Percentiles rank a stretch among this genome's conserved stretches.
phyloP scores from a whole-genome alignment of 2,329 filamentous ascomycete genomes.

The Leptographium wingfieldii region DNA sequence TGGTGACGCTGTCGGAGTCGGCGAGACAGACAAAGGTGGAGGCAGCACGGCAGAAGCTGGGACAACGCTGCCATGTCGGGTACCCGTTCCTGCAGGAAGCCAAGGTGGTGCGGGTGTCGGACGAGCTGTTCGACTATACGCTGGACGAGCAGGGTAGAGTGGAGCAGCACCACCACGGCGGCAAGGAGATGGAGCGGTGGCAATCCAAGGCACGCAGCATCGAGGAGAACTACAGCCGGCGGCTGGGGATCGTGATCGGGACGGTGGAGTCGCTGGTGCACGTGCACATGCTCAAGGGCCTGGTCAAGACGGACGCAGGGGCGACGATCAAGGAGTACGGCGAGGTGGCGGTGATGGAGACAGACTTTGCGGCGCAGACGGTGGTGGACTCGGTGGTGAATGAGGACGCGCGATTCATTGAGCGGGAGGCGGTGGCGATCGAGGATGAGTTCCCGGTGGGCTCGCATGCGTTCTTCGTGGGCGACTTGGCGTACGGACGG shows the following conservation, averaged over 20 bases:
- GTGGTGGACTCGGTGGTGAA: slow-evolving; percentile 84
- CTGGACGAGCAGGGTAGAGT: slow-evolving; percentile 52
- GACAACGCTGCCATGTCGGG: slow-evolving; percentile 76
- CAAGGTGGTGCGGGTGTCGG: slow-evolving; percentile 76
- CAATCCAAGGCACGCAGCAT: slow-evolving; percentile 72
- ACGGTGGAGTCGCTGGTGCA: slow-evolving; percentile 80
- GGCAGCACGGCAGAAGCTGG: slow-evolving; percentile 65
- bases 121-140: slow-evolving; percentile 84
- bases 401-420: slow-evolving; percentile 85
- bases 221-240: slow-evolving; percentile 80
- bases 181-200: slow-evolving; percentile 69
- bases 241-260: slow-evolving; percentile 77
- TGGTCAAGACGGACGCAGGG: slow-evolving; percentile 81
- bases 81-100: slow-evolving; percentile 95
- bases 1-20: slow-evolving; percentile 69
- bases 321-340: slow-evolving; percentile 89
- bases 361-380: slow-evolving; percentile 81
- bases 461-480: slow-evolving; percentile 82
- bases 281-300: slow-evolving; percentile 85
- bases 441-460: slow-evolving; percentile 81
- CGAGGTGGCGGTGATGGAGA: slow-evolving; percentile 71
- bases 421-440: slow-evolving; percentile 75
- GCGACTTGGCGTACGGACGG: slow-evolving; percentile 83
- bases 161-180: slow-evolving; percentile 56
- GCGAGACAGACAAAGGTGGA: slow-evolving; percentile 59